Evolutionary conservation across 2,329 filamentous ascomycete species (phyloP), one percentile per base, ranked within the genome.

Genomic region (Grosmannia serpens): DNA sequence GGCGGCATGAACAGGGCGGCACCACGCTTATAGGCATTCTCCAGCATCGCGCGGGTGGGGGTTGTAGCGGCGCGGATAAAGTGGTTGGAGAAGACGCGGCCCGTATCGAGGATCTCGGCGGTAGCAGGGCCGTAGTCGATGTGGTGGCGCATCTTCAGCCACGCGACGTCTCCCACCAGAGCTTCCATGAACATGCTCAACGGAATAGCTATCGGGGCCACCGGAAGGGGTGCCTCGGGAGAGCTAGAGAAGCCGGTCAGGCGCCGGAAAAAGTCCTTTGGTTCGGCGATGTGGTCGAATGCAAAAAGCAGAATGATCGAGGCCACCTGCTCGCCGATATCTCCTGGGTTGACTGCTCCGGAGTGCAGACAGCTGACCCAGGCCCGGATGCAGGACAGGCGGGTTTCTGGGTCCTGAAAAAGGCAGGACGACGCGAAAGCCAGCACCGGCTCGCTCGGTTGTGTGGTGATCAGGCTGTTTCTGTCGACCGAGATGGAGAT

Each of bases 391-490:
- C 11, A 47, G 11, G 46, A 47, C 8, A 47, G 46, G 17, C 46
- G 46, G 15, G 4, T n/a, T 20, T 49, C 10, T 27, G 56, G 49
- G 20, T 52, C 49, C n/a, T 57, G 56, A 9, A 57, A 17, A 10
- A 57, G 56, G n/a, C 47, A 57, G 8, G 56, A 57, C 7, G 56
- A 29, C 3, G 49, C 56, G 3, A 57, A 26, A 3, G 56, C 56
- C 49, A 57, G 27, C 49, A 57, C 56, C 15, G 56, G 56, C 38
- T 57, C 56, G 27, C 56, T 53, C 26, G 54, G 55, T n/a, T 57
- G 56, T 29, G 56, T 57, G 22, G 56, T 53, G 5, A 57, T 24
- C 1, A 57, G 49, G 24, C 27, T 53, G 35, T 52, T 46, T 22
- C 49, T 44, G 33, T 57, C 49, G 7, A 10, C 17, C 17, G 56